Evolutionary conservation across 768 basidiomycete species (phyloP), one percentile per base, ranked within the genome.

Genomic region (Harrya chromipes): DNA sequence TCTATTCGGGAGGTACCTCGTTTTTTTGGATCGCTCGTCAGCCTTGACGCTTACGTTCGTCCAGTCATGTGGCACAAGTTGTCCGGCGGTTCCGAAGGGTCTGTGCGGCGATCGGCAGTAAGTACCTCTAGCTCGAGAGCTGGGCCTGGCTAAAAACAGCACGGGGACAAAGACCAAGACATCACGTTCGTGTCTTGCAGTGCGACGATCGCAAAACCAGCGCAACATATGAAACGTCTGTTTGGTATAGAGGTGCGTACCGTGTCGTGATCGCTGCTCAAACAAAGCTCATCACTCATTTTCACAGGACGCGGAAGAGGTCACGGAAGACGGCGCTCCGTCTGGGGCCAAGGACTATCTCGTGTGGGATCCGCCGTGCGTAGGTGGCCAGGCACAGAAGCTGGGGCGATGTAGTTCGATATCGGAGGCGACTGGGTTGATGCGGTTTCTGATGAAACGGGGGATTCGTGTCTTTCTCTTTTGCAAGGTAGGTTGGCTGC

Each of bases 381-480:
- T 82, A 27, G 84, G 88, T 59, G 64, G 74, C 6, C 63, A 71
- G 55, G 75, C 82, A 29, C 80, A 77, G 5, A 66, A 72, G 24
- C 63, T 84, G 20, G 85, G 85, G 0, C 74, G 78, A 34, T 63
- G 72, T 12, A 81, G 80, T 50, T 70, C 88, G 6, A 71, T 91
- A 49, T 70, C 72, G 4, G 87, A 95, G 59, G 86, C 89, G 3
- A 84, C 81, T 2, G 63, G 69, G 3, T 55, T 94, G 39, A 90
- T 93, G 83, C 74, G 79, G 40, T 90, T 81, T 63, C 69, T 94
- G 43, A 90, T 95, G 87, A 84, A 84, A 51, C 76, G 80, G 4
- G 92, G 92, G 3, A 66, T 93, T 26, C 74, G 90, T 27, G 83
- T 85, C 5, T 93, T 95, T 52, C 68, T 95, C n/a, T 95, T 94